These are phyloP conservation scores for Symmetrospora coprosmae DNA, from an alignment of 768 basidiomycete genomes.

Conservation along the genomic window DNA sequence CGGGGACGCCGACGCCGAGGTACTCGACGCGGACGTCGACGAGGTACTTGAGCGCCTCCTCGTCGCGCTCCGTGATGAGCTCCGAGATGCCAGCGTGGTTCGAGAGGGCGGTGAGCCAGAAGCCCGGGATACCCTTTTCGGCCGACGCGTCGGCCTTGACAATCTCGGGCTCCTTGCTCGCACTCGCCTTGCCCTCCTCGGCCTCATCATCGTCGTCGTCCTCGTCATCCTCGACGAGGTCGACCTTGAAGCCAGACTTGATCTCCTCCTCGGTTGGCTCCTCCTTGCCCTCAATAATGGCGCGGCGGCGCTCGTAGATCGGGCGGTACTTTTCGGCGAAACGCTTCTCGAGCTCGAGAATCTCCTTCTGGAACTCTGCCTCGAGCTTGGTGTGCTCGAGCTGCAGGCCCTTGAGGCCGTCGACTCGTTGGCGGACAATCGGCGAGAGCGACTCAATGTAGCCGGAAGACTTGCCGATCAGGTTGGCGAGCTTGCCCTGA, in stretches of 20 bases:
- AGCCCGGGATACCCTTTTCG: constrained; percentile 62
- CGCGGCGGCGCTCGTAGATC: constrained; percentile 69
- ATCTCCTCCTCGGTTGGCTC: constrained; percentile 68
- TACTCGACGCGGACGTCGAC: constrained; percentile 68
- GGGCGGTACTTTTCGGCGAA: constrained; percentile 46
- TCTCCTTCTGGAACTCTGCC: constrained; percentile 86
- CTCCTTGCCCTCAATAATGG: constrained; percentile 63
- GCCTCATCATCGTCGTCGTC: constrained; percentile 35
- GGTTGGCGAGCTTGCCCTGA: constrained; percentile 66
- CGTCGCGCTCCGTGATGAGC: constrained; percentile 86
- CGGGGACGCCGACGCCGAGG: constrained; percentile 55
- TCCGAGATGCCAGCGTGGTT: constrained; percentile 78
- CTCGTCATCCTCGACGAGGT: constrained; percentile 46
- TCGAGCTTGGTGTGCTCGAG: constrained; percentile 79
- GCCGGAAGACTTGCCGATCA: constrained; percentile 81
- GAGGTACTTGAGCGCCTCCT: constrained; percentile 65
- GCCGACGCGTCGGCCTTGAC: constrained; percentile 33
- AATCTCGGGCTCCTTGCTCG: constrained; percentile 23
- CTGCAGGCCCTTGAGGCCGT: constrained; percentile 87
- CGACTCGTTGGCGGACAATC: constrained; percentile 66
- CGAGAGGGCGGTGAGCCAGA: constrained; percentile 92
- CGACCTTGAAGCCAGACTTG: constrained; percentile 64
- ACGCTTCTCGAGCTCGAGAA: constrained; percentile 89
- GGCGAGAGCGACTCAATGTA: constrained; percentile 80
- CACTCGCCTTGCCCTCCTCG: constrained; percentile 31